These are phyloP conservation scores for Blastocystis sp. DNA, from an alignment of 352 stramenopile genomes.

Conservation along the genomic window DNA sequence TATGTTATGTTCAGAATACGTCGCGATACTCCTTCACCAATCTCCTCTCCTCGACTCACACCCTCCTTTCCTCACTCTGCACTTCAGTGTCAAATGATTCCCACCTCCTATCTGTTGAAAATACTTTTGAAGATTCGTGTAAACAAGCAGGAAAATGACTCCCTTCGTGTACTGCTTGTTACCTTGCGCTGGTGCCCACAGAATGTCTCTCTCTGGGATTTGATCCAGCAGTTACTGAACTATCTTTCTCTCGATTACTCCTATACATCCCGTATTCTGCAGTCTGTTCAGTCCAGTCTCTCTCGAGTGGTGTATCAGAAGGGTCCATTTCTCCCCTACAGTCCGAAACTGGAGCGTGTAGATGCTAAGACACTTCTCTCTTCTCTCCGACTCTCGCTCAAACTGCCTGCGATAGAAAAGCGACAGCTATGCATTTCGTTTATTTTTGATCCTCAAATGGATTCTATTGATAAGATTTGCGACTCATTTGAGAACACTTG, in stretches of 20 bases:
- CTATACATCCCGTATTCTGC: not conserved
- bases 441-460: not conserved
- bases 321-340: not conserved
- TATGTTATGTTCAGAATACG: not conserved
- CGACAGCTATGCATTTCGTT: not conserved
- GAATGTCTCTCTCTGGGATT: not conserved
- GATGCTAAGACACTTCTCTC: not conserved
- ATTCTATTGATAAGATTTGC: not conserved
- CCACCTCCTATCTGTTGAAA: not conserved
- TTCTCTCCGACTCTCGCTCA: not conserved
- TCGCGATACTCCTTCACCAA: slow-evolving; percentile 2
- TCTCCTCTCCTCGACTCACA: not conserved
- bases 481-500: not conserved
- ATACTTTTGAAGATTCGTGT: not conserved
- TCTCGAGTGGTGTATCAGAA: not conserved
- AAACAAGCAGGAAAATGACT: not conserved
- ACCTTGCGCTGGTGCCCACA: not conserved
- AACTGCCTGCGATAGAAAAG: not conserved
- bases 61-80: not conserved
- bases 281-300: not conserved
- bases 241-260: not conserved
- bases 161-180: not conserved
- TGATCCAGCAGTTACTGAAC: not conserved
- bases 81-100: slow-evolving; percentile 1
- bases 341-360: not conserved